A percentile compares a stretch with the other conserved stretches of the same genome.
These are phyloP conservation scores for Tricholoma hemisulphureum DNA, from an alignment of 768 basidiomycete genomes.

Conservation along the genomic window DNA sequence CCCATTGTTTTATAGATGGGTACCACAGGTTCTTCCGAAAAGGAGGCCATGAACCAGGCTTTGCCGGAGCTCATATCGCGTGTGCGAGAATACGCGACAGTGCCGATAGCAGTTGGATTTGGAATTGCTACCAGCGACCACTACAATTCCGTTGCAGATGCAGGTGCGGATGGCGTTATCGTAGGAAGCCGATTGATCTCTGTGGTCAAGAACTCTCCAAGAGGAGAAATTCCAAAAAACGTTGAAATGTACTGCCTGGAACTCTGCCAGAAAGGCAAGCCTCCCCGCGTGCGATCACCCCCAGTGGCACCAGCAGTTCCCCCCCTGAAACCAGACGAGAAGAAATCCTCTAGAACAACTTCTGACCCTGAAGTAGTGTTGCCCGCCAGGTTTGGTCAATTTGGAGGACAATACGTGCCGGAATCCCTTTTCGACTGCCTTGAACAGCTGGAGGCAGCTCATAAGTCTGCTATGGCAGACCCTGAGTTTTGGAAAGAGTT, in stretches of 20 bases:
- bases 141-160: conserved; percentile 76
- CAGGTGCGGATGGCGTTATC: conserved; percentile 91
- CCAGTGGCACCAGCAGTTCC: conserved; percentile 20
- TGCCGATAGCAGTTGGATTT: conserved; percentile 93
- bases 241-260: conserved; percentile 76
- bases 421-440: conserved; percentile 94
- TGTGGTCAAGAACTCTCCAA: conserved; percentile 65
- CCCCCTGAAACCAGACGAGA: conserved; percentile 28
- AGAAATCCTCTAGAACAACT: conserved; percentile 28
- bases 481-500: conserved; percentile 93
- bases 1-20: conserved; percentile 68
- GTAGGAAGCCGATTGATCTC: conserved; percentile 83
- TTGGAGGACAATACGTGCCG: conserved; percentile 97
- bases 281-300: conserved; percentile 35
- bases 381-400: conserved; percentile 87
- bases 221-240: conserved; percentile 41
- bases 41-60: conserved; percentile 63
- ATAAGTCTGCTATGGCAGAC: conserved; percentile 82
- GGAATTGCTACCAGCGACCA: conserved; percentile 90
- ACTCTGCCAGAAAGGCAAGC: conserved; percentile 50
- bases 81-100: conserved; percentile 69
- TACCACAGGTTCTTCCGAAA: conserved; percentile 87
- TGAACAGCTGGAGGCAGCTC: conserved; percentile 86
- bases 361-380: conserved; percentile 45
- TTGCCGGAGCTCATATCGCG: conserved; percentile 82